Evolutionary conservation across 2,329 filamentous ascomycete species (phyloP).

Genomic region (Amauroascus verrucosus): DNA sequence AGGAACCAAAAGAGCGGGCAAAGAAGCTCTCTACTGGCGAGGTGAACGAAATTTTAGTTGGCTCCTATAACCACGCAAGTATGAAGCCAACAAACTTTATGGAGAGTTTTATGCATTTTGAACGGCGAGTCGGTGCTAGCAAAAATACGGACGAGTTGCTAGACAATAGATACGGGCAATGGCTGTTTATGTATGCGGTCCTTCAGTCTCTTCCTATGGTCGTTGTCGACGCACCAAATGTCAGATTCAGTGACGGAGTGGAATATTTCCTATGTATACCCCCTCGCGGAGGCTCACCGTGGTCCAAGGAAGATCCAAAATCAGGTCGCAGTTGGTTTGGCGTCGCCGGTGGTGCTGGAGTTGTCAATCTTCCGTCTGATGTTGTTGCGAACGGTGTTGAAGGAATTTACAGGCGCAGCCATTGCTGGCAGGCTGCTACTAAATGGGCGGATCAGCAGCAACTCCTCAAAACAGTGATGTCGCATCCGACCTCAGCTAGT

Average conservation of each 20-base stretch:
- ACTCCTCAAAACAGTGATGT: conserved; percentile 27
- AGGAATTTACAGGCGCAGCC: conserved; percentile 56
- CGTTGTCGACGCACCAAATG: conserved; percentile 40
- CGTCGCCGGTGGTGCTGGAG: conserved; percentile 51
- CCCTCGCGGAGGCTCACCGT: conserved; percentile 40
- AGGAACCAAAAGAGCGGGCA: conserved; percentile 60
- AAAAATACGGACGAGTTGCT: conserved; percentile 38
- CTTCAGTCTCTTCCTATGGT: conserved; percentile 42
- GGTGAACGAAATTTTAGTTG: conserved; percentile 63
- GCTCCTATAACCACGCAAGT: conserved; percentile 69
- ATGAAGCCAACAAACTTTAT: conserved; percentile 41
- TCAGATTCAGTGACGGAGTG: conserved; percentile 37
- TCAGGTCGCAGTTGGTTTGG: conserved; percentile 40
- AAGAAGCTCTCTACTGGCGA: conserved; percentile 71
- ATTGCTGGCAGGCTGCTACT: conserved; percentile 57
- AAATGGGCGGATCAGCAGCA: conserved; percentile 45
- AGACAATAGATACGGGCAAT: conserved; percentile 42
- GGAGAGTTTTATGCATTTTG: conserved; percentile 40
- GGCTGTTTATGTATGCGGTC: conserved; percentile 44
- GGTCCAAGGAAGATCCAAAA: conserved; percentile 39
- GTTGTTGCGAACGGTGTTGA: conserved; percentile 57
- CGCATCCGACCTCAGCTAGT: conserved; percentile 6
- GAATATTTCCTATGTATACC: conserved; percentile 44
- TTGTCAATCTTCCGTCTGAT: conserved; percentile 54
- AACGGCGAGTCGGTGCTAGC: conserved; percentile 35